Percentiles rank a stretch among this genome's conserved stretches.
phyloP scores from a whole-genome alignment of 495 filamentous ascomycete genomes.

The Penicillium chermesinum region DNA sequence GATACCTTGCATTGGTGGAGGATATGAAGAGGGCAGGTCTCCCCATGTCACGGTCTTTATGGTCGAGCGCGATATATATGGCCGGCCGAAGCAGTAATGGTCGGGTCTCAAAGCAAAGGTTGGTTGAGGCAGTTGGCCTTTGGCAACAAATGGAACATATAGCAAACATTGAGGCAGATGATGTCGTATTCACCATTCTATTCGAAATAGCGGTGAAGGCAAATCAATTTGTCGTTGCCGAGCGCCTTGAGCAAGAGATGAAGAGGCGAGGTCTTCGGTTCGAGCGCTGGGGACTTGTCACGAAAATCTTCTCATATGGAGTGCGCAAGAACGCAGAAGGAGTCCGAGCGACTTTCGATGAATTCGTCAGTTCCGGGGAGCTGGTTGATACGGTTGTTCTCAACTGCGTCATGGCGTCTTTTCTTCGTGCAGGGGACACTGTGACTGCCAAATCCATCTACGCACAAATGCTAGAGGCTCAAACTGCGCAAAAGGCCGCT shows the following conservation, averaged over 20 bases:
- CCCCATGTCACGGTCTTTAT: slow-evolving; percentile 60
- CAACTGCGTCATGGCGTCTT: slow-evolving; percentile 75
- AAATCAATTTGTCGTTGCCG: slow-evolving; percentile 72
- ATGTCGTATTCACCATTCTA: slow-evolving; percentile 83
- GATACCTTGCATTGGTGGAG: slow-evolving; percentile 76
- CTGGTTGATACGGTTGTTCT: slow-evolving; percentile 83
- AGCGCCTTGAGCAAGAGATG: slow-evolving; percentile 83
- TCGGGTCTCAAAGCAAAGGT: slow-evolving; percentile 55
- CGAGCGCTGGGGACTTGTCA: slow-evolving; percentile 71
- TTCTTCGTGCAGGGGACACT: slow-evolving; percentile 67
- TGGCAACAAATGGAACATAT: slow-evolving; percentile 84
- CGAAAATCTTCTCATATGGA: slow-evolving; percentile 77
- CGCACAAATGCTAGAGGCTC: slow-evolving; percentile 63
- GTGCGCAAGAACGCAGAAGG: slow-evolving; percentile 61
- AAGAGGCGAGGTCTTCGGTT: slow-evolving; percentile 54
- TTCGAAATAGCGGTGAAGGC: slow-evolving; percentile 85
- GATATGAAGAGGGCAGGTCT: slow-evolving; percentile 69
- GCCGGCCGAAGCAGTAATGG: slow-evolving; percentile 60
- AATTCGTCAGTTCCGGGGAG: slow-evolving; percentile 74
- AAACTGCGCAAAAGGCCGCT: slow-evolving; percentile 13
- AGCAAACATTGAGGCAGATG: slow-evolving; percentile 56
- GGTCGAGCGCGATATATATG: slow-evolving; percentile 79
- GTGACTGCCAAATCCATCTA: slow-evolving; percentile 72
- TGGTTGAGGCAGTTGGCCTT: slow-evolving; percentile 67
- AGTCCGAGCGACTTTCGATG: slow-evolving; percentile 64